Evolutionary conservation across 2,329 filamentous ascomycete genomes (phyloP), one percentile per base, ranked within the genome.

Genomic region (Fusarium gaditjirri): DNA sequence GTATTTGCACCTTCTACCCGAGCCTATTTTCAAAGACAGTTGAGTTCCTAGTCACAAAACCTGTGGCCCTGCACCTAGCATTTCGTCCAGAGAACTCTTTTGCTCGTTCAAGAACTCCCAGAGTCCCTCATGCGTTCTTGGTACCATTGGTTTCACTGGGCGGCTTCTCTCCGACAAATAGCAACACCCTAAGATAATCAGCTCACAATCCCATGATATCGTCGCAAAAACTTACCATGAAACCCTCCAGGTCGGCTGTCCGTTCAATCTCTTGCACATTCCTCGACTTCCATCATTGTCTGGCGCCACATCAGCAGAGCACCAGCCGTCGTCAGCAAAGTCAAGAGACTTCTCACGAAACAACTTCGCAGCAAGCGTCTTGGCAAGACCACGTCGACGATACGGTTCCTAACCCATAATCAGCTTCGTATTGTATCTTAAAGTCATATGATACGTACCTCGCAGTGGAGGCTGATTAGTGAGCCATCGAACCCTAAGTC

Each of bases 361-460:
- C 6, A 93, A 78, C 76, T 87, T 91, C 29, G 84, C 81, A 2
- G 88, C 87, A 8, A 93, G 81, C 0, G 84, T 83, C 77, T 91
- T 92, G 4, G 91, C 91, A 35, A 93, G 80, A 0, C 92, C 91
- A 44, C 81, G 84, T 0, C 90, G 87, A 35, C 92, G 86, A 72
- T 88, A 91, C 3, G 83, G 76, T 44, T 86, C 84, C 84, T 86
- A 19, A 1, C 46, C 14, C 14, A 29, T 3, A 3, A n/a, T 73
- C 8, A 46, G 39, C 8, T 19, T 41, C 0, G 10, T 6, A 6
- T n/a, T 6, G 0, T n/a, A 33, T 17, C 11, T 23, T 11, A 7
- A 33, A 5, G 6, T 8, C 21, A 8, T 19, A 17, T 50, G 17
- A 23, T 6, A 62, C 76, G 8, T 65, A 83, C 83, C 78, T 92